phyloP scores from a whole-genome alignment of 1,284 basidiomycete genomes.

The Lentinula novae-zelandiae region DNA sequence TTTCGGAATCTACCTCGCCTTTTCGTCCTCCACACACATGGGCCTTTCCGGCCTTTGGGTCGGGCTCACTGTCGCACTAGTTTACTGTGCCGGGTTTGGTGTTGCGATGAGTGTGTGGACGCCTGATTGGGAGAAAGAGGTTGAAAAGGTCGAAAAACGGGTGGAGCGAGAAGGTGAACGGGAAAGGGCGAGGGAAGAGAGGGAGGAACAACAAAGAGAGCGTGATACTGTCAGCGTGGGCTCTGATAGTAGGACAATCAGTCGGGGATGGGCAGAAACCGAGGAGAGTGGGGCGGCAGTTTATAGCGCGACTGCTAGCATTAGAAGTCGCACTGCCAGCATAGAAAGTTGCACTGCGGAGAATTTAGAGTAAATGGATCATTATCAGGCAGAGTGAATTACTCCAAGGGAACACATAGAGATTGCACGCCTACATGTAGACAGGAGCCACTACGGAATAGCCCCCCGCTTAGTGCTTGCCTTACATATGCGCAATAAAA shows the following conservation, averaged over 20 bases:
- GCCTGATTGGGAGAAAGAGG: slow-evolving; percentile 45
- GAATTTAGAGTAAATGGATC: too few relatives aligned
- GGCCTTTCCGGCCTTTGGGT: slow-evolving; percentile 47
- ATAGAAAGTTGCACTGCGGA: too few relatives aligned
- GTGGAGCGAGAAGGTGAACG: slow-evolving; percentile 24
- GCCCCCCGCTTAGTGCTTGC: too few relatives aligned
- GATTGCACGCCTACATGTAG: too few relatives aligned
- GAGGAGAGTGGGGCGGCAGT: not conserved
- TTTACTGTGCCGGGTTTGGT: slow-evolving; percentile 33
- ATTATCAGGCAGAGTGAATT: too few relatives aligned
- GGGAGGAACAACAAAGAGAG: not conserved
- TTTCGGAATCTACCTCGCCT: slow-evolving; percentile 47
- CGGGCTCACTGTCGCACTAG: slow-evolving; percentile 45
- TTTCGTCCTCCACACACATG: slow-evolving; percentile 30
- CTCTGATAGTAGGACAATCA: not conserved
- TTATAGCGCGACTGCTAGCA: not conserved
- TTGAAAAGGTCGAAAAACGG: slow-evolving; percentile 40
- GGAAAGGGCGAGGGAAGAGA: not conserved
- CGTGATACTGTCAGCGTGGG: not conserved
- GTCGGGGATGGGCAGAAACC: not conserved
- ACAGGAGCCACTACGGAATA: too few relatives aligned
- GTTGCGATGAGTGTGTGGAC: slow-evolving; percentile 37
- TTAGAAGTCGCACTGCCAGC: not conserved
- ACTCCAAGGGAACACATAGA: too few relatives aligned
- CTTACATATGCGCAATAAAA: too few relatives aligned